phyloP scores from a whole-genome alignment of 2,329 filamentous ascomycete genomes.

The Zymoseptoria brevis region DNA sequence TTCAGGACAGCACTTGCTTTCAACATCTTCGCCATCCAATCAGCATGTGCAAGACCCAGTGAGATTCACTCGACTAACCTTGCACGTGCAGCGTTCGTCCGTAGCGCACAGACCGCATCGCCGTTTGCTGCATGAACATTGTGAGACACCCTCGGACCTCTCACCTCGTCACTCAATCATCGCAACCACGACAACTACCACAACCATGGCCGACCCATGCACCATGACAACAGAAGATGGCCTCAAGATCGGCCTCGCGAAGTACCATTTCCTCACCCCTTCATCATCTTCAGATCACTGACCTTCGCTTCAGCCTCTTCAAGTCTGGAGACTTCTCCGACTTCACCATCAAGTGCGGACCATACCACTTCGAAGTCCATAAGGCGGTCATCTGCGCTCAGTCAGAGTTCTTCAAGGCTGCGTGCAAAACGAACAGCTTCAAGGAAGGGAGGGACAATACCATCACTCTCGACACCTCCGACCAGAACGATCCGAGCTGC shows the following conservation, averaged over 20 bases:
- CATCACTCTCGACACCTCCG: conserved; percentile 13
- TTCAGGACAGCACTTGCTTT: too few species aligned
- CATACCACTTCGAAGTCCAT: conserved; percentile 14
- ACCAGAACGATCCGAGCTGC: conserved; percentile 7
- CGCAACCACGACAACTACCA: too few species aligned
- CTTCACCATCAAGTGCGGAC: conserved; percentile 17
- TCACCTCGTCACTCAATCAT: too few species aligned
- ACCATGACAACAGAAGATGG: neutral
- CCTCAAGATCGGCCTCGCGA: neutral
- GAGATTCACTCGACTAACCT: too few species aligned
- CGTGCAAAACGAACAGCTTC: conserved; percentile 1
- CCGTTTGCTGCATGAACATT: too few species aligned
- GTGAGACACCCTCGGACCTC: too few species aligned
- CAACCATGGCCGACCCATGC: too few species aligned
- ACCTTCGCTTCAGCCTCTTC: neutral
- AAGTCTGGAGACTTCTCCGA: conserved; percentile 7
- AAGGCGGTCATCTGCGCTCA: conserved; percentile 17
- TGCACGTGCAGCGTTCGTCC: too few species aligned
- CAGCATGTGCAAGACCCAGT: too few species aligned
- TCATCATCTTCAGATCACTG: neutral
- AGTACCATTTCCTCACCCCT: neutral
- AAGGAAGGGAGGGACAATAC: conserved; percentile 9
- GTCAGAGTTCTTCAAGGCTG: conserved; percentile 15
- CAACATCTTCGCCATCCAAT: too few species aligned
- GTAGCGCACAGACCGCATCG: too few species aligned